These are phyloP conservation scores for Hysterangium stoloniferum DNA, from an alignment of 768 basidiomycete species.

Conservation along the genomic window DNA sequence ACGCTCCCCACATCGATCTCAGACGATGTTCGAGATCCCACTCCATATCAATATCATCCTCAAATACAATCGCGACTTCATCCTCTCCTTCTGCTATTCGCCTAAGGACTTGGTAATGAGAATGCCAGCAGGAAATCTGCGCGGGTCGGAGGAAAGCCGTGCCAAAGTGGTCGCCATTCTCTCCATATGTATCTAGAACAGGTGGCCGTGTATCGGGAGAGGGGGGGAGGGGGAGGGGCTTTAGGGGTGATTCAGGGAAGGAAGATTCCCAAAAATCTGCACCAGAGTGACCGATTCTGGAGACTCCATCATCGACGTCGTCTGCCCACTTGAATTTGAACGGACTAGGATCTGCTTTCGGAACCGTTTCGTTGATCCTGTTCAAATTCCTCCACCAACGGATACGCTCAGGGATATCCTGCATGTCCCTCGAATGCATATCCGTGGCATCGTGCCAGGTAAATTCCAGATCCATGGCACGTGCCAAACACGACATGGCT, in stretches of 20 bases:
- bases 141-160: background rate
- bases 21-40: slow-evolving; percentile 4
- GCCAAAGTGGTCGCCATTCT: background rate
- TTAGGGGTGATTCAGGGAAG: background rate
- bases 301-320: background rate
- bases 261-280: slow-evolving; percentile 3
- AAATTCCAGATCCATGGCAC: slow-evolving; percentile 8
- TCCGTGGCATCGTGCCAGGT: slow-evolving; percentile 6
- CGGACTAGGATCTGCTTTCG: background rate
- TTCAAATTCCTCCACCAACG: slow-evolving; percentile 2
- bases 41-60: slow-evolving; percentile 12
- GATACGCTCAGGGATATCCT: background rate
- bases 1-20: slow-evolving; percentile 1
- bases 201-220: background rate
- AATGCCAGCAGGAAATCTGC: slow-evolving; percentile 8
- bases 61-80: slow-evolving; percentile 6
- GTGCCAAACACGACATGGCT: background rate
- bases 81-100: slow-evolving; percentile 6
- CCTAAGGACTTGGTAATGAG: slow-evolving; percentile 5
- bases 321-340: slow-evolving; percentile 9
- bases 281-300: background rate
- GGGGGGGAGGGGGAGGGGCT: background rate
- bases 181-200: slow-evolving; percentile 1
- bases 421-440: background rate
- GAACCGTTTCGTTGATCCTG: background rate